Conservation (phyloP, 306 rosid genomes). For the Fragaria nilgerrensis region DNA sequence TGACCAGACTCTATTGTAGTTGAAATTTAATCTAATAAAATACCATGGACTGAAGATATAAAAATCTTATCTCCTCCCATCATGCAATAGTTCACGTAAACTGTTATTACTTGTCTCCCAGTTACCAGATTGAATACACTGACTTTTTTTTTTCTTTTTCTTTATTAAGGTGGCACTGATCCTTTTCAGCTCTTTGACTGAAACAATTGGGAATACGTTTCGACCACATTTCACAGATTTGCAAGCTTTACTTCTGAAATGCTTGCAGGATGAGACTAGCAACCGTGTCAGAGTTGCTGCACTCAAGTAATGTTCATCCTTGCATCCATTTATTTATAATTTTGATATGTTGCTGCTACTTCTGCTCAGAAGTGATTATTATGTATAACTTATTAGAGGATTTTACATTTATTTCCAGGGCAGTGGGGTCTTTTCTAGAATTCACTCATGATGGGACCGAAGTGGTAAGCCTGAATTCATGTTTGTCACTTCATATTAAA, state of each 20-base stretch:
- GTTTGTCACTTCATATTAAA: not conserved
- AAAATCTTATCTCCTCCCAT: not conserved
- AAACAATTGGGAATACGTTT: conserved; percentile 87
- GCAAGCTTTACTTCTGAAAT: conserved; percentile 92
- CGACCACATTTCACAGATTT: conserved; percentile 78
- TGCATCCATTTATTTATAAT: not conserved
- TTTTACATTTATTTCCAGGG: conserved; percentile 55
- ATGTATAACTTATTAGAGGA: conserved; percentile 14
- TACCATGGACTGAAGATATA: not conserved
- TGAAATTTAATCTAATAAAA: not conserved
- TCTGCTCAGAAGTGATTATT: not conserved
- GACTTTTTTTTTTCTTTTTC: conserved; percentile 15
- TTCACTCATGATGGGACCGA: conserved; percentile 87
- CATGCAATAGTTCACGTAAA: not conserved
- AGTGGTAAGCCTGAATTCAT: conserved; percentile 63
- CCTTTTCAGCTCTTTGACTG: conserved; percentile 96
- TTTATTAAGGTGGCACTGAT: conserved; percentile 85
- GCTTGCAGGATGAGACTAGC: conserved; percentile 94
- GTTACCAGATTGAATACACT: conserved; percentile 23
- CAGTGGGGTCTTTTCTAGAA: conserved; percentile 94
- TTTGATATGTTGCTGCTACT: not conserved
- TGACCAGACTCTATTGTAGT: not conserved
- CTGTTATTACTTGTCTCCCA: not conserved
- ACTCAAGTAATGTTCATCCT: conserved; percentile 62
- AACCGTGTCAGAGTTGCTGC: conserved; percentile 95